Evolutionary conservation across 495 filamentous ascomycete species (phyloP), one percentile per base, ranked within the genome.

Genomic region (Penicillium nucicola): DNA sequence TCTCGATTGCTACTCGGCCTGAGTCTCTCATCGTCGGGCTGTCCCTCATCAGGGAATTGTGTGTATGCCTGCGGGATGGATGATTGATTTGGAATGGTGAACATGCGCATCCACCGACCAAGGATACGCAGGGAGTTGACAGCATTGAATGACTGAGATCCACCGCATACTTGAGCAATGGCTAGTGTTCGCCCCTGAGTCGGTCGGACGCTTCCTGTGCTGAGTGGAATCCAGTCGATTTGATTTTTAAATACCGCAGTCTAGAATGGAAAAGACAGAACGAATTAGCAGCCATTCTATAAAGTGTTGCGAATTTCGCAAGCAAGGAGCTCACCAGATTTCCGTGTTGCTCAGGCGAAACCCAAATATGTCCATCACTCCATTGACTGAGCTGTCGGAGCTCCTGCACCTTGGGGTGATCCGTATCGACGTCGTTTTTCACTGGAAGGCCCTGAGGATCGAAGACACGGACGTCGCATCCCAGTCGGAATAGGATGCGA

Each of bases 41-140:
- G 64, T 15, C 70, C 73, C 30, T 75, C 77, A 41, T 79, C 77
- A 0, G 77, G 77, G 50, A 88, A 88, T 28, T 84, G 78, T 12
- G 77, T 86, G 55, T 81, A 88, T 2, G 84, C 86, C 50, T 68
- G 74, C 0, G 86, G 86, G 5, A 89, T 72, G 0, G 77, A 82
- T 12, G 76, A 82, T 65, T 89, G 84, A 56, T 89, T 89, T 2
- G 82, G 80, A 37, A 88, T 87, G 2, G 76, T 76, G 53, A 87
- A 88, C 86, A 88, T 89, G 25, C 86, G 76, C 85, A 89, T 89
- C 86, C 84, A 88, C 9, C 85, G 77, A 6, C 85, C 86, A 0
- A 89, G 71, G 23, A 88, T 79, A 2, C 85, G 77, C 40, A 89
- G 66, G 11, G 79, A 77, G 64, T 89, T 89, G n/a, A 88, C 83